phyloP scores from a whole-genome alignment of 441 rosid species.

The Biscutella auriculata region DNA sequence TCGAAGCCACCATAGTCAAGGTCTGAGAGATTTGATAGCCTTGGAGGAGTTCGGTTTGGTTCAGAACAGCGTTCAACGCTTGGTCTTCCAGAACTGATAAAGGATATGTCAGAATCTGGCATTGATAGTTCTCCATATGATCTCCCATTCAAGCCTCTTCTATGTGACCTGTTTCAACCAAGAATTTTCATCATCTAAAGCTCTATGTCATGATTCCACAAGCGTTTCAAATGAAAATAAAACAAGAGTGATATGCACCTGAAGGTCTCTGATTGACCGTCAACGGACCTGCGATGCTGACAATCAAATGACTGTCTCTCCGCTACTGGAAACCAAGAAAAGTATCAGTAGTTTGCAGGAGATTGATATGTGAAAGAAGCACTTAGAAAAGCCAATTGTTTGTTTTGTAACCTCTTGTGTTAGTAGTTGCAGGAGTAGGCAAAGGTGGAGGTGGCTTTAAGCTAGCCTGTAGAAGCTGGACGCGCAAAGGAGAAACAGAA shows the following conservation, averaged over 20 bases:
- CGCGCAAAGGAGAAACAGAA: slow-evolving; percentile 27
- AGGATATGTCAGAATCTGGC: slow-evolving; percentile 62
- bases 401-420: slow-evolving; percentile 27
- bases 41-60: slow-evolving; percentile 25
- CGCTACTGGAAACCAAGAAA: slow-evolving; percentile 13
- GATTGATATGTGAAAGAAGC: neutral
- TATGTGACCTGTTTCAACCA: slow-evolving; percentile 50
- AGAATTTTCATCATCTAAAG: neutral
- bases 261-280: slow-evolving; percentile 28
- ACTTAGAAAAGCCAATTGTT: neutral
- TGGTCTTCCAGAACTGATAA: slow-evolving; percentile 66
- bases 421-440: slow-evolving; percentile 21
- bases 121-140: slow-evolving; percentile 40
- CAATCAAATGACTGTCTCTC: slow-evolving; percentile 40
- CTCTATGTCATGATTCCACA: neutral
- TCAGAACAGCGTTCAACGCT: slow-evolving; percentile 62
- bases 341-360: neutral
- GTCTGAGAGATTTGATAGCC: slow-evolving; percentile 54
- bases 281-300: slow-evolving; percentile 30
- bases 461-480: slow-evolving; percentile 25
- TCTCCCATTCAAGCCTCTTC: slow-evolving; percentile 46
- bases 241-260: slow-evolving; percentile 15
- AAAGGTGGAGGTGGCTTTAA: slow-evolving; percentile 28
- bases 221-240: neutral
- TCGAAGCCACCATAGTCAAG: slow-evolving; percentile 48